Evolutionary conservation across 345 rosid genomes (phyloP), one percentile per base, ranked within the genome.

Genomic region (Eucalyptus tenuipes): DNA sequence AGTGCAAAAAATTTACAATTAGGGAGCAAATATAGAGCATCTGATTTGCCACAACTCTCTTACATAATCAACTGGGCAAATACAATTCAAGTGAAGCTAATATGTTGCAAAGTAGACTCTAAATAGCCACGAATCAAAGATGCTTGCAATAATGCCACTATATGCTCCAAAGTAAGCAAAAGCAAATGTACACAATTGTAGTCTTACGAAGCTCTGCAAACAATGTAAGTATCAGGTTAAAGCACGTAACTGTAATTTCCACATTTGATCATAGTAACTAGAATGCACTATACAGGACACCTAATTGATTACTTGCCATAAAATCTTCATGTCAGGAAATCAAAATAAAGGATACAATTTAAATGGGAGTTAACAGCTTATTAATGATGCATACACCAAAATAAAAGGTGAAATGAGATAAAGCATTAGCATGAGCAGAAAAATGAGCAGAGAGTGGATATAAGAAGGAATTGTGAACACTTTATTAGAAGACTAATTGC

Each of bases 401-500:
- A 75, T 12, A 75, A 24, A 40, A 75, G 47, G 27, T 75, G 27
- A 75, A 10, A 75, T 40, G 15, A 40, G 47, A 37, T 37, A 40
- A 20, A 75, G 47, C 27, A 75, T 10, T 25, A 20, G 29, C 47
- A 75, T 75, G 82, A 37, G 47, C 37, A 64, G 75, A 64, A 64
- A 10, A n/a, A n/a, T 75, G 45, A 75, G 82, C 27, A 6, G 29
- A 40, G 47, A 75, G 8, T 7, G 17, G 2, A 86, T 18, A 55
- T 31, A 50, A 86, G 87, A 22, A 86, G 61, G 55, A 55, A 86
- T 85, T 86, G 92, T 75, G 82, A 90, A 86, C 85, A 61, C 90
- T 92, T 95, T 94, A 92, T 93, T 93, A 94, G 94, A 92, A 92
- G 89, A 89, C 95, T 94, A 93, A 91, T 93, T 93, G 96, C 94